Conservation (phyloP, 1,284 basidiomycete species). For the Grifola frondosa region DNA sequence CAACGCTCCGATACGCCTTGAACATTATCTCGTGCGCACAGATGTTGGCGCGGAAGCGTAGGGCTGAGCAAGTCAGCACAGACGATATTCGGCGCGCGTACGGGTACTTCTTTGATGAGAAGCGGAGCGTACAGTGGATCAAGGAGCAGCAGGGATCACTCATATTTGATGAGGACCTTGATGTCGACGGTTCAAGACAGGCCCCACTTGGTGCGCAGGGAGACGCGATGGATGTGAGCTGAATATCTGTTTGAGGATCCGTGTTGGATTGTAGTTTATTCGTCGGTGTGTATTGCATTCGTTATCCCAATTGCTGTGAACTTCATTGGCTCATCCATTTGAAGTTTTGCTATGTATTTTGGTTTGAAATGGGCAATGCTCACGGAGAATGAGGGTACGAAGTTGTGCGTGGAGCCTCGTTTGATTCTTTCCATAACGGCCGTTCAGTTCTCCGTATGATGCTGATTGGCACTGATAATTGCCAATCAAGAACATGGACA, state of each 20-base stretch:
- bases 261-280: conserved; percentile 15
- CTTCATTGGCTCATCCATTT: not conserved
- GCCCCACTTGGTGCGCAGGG: conserved; percentile 12
- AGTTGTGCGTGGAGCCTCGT: not conserved
- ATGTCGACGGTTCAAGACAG: conserved; percentile 26
- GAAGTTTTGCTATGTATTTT: conserved; percentile 3
- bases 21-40: conserved; percentile 92
- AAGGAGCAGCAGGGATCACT: conserved; percentile 79
- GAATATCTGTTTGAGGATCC: conserved; percentile 1
- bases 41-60: conserved; percentile 80
- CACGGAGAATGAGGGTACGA: not conserved
- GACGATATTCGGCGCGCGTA: conserved; percentile 86
- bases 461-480: too few relatives aligned
- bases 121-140: conserved; percentile 92
- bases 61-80: conserved; percentile 74
- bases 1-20: conserved; percentile 86
- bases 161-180: conserved; percentile 64
- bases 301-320: not conserved
- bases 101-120: conserved; percentile 93
- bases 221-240: conserved; percentile 35
- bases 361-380: not conserved
- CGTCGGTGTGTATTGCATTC: too few relatives aligned
- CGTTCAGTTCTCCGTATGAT: too few relatives aligned
- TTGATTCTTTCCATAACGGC: not conserved
- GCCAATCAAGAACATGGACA: too few relatives aligned